Conservation (phyloP, 495 filamentous ascomycete species). For the Penicillium maclennaniae region DNA sequence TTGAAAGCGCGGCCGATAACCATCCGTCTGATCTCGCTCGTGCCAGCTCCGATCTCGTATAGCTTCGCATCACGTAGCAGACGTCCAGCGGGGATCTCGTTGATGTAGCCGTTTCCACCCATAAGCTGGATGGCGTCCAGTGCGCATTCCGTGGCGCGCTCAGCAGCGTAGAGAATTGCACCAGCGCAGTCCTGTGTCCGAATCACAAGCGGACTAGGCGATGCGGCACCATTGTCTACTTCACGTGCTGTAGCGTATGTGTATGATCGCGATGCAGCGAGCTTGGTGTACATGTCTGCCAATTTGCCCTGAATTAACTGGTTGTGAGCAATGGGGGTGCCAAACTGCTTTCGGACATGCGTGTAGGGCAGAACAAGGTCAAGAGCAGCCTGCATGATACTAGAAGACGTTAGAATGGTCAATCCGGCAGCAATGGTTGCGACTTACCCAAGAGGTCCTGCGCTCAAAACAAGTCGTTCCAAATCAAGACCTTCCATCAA, state of each 20-base stretch:
- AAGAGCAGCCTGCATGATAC: conserved; percentile 89
- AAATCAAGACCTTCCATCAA: conserved; percentile 96
- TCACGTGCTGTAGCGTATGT: conserved; percentile 72
- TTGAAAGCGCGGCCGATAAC: conserved; percentile 95
- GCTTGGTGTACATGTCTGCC: conserved; percentile 95
- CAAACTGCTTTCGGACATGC: conserved; percentile 87
- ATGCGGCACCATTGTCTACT: conserved; percentile 64
- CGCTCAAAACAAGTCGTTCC: conserved; percentile 86
- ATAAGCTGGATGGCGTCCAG: conserved; percentile 92
- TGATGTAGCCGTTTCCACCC: conserved; percentile 93
- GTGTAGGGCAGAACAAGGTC: conserved; percentile 87
- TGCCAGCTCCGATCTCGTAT: conserved; percentile 97
- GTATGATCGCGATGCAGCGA: conserved; percentile 75
- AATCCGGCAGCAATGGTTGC: neutral
- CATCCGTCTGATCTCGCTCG: conserved; percentile 88
- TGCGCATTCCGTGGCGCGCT: conserved; percentile 83
- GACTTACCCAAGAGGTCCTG: conserved; percentile 74
- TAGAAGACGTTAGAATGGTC: conserved; percentile 26
- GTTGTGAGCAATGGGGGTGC: conserved; percentile 81
- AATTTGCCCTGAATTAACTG: conserved; percentile 92
- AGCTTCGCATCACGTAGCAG: conserved; percentile 82
- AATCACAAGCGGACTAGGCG: conserved; percentile 44
- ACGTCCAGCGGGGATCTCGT: conserved; percentile 87
- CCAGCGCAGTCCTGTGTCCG: conserved; percentile 92
- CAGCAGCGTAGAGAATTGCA: conserved; percentile 89